Evolutionary conservation across 371 early-diverging fungal species (phyloP).

Genomic region (Blakeslea trispora): DNA sequence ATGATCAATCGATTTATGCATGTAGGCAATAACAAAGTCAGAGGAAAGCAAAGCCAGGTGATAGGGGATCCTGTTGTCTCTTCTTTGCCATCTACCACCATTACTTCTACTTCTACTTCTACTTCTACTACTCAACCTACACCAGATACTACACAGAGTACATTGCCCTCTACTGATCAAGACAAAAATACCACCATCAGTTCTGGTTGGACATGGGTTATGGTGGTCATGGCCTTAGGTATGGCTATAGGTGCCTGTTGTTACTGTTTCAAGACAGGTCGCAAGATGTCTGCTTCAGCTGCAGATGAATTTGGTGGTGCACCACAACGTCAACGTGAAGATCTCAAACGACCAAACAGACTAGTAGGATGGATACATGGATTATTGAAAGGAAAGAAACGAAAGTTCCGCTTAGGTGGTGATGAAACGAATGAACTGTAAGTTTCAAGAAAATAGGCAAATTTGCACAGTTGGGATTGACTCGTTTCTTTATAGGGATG

Average conservation of each 20-base stretch:
- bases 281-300: constrained; percentile 13
- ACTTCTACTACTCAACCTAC: background rate
- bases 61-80: constrained; percentile 8
- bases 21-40: constrained; percentile 41
- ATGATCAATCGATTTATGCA: constrained; percentile 80
- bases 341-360: background rate
- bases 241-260: constrained; percentile 23
- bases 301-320: constrained; percentile 25
- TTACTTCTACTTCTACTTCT: background rate
- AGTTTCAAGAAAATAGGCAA: constrained; percentile 4
- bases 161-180: constrained; percentile 3
- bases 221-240: constrained; percentile 33
- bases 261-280: constrained; percentile 29
- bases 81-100: background rate
- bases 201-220: too few species aligned
- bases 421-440: constrained; percentile 53
- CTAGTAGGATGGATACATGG: constrained; percentile 1
- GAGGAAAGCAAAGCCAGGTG: constrained; percentile 36
- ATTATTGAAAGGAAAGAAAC: constrained; percentile 6
- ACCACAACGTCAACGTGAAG: constrained; percentile 22
- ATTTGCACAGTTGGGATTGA: too few species aligned
- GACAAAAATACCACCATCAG: too few species aligned
- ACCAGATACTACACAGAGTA: too few species aligned
- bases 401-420: constrained; percentile 39
- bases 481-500: constrained; percentile 34